A percentile compares a stretch with the other conserved stretches of the same genome.
Conservation (phyloP, 2,329 filamentous ascomycete species). For the Verticillium zaregamsianum region DNA sequence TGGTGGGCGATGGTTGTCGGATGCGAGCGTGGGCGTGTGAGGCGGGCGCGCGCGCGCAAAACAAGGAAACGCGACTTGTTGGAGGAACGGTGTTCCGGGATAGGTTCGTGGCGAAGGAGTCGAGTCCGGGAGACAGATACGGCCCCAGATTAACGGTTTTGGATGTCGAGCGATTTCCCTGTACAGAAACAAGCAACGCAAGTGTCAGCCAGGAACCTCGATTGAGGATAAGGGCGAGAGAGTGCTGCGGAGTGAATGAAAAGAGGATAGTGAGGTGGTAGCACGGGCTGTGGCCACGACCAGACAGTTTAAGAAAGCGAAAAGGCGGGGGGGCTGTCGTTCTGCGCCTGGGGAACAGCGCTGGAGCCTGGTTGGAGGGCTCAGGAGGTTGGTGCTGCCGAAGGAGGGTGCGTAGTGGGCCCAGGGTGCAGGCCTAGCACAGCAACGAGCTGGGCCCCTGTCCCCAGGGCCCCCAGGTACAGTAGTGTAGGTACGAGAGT, state of each 20-base stretch:
- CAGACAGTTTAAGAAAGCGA: constrained; percentile 34
- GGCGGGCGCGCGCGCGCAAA: background rate
- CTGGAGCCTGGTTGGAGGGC: constrained; percentile 2
- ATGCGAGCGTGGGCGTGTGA: constrained; percentile 3
- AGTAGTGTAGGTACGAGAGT: background rate
- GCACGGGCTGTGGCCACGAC: constrained; percentile 39
- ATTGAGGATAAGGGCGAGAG: constrained; percentile 34
- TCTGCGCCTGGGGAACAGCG: background rate
- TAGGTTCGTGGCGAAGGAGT: constrained; percentile 1
- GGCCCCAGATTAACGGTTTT: constrained; percentile 23
- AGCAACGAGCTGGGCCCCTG: background rate
- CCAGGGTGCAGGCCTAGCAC: background rate
- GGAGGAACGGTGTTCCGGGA: constrained; percentile 11
- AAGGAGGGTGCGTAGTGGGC: constrained; percentile 19
- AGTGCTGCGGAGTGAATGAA: constrained; percentile 43
- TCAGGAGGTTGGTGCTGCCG: constrained; percentile 15
- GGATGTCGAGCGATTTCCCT: constrained; percentile 25
- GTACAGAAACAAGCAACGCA: constrained; percentile 33
- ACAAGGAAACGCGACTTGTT: constrained; percentile 1
- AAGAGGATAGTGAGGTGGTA: constrained; percentile 48
- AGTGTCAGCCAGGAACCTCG: constrained; percentile 28
- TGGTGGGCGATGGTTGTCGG: background rate
- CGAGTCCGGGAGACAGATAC: background rate
- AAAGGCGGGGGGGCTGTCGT: constrained; percentile 13
- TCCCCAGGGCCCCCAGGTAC: background rate